A percentile compares a stretch with the other conserved stretches of the same genome.
These are phyloP conservation scores for Celoporthe dispersa DNA, from an alignment of 2,329 filamentous ascomycete species.

Conservation along the genomic window DNA sequence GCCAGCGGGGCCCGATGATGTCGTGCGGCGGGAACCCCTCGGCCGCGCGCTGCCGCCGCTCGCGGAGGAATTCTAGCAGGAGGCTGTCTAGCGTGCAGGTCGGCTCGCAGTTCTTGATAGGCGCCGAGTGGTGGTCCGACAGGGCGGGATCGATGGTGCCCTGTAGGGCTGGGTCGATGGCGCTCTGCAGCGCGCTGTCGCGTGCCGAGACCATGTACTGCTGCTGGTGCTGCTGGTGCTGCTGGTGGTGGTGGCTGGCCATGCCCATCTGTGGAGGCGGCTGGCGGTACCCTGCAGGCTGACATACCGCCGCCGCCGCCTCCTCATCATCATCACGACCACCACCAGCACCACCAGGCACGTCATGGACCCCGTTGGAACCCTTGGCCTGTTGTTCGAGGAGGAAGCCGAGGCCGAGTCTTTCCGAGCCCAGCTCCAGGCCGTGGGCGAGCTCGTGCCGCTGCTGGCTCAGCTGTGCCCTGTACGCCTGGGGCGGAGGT, in stretches of 20 bases:
- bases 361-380: slow-evolving; percentile 56
- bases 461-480: slow-evolving; percentile 49
- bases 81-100: slow-evolving; percentile 80
- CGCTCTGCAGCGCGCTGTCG: slow-evolving; percentile 18
- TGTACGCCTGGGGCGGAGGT: slow-evolving; percentile 33
- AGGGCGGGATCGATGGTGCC: slow-evolving; percentile 28
- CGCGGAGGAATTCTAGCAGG: slow-evolving; percentile 77
- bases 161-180: slow-evolving; percentile 34
- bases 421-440: slow-evolving; percentile 66
- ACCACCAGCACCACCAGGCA: slow-evolving; percentile 44
- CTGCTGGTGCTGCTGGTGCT: neutral
- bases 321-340: too few relatives aligned
- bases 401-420: slow-evolving; percentile 74
- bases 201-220: slow-evolving; percentile 20
- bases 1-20: slow-evolving; percentile 77
- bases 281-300: slow-evolving; percentile 49
- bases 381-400: slow-evolving; percentile 64
- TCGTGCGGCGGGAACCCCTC: slow-evolving; percentile 68
- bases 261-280: slow-evolving; percentile 50
- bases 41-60: slow-evolving; percentile 67
- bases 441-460: slow-evolving; percentile 56
- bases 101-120: slow-evolving; percentile 64
- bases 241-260: neutral
- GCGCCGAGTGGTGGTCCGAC: slow-evolving; percentile 35
- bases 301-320: slow-evolving; percentile 43